Conservation (phyloP, 2,329 filamentous ascomycete species). For the Berkeleyomyces rouxiae region DNA sequence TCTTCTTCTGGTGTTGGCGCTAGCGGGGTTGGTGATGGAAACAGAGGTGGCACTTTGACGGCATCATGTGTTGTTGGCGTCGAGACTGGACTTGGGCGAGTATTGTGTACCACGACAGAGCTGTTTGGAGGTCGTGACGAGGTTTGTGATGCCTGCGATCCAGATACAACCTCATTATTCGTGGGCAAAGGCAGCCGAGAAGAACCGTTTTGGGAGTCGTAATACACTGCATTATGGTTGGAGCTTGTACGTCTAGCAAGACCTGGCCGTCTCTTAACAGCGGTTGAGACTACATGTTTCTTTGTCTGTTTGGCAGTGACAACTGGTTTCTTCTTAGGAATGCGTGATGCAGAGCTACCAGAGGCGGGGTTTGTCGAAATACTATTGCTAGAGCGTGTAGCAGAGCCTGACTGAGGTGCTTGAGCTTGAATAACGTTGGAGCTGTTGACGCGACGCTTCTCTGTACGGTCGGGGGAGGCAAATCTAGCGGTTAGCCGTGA, state of each 20-base stretch:
- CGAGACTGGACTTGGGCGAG: neutral
- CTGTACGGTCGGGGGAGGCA: conserved; percentile 34
- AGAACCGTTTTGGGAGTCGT: conserved; percentile 17
- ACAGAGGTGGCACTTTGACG: neutral
- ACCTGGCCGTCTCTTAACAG: conserved; percentile 15
- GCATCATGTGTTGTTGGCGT: neutral
- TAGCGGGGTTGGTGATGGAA: neutral
- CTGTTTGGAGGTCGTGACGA: neutral
- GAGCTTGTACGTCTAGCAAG: conserved; percentile 14
- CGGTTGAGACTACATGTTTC: conserved; percentile 21
- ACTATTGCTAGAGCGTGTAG: neutral
- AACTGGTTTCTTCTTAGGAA: conserved; percentile 26
- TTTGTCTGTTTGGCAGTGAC: conserved; percentile 21
- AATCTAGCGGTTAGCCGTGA: conserved; percentile 46
- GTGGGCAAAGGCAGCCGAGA: neutral
- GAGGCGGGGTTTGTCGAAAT: neutral
- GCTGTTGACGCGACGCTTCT: neutral
- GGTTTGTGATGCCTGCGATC: neutral
- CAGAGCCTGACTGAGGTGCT: neutral
- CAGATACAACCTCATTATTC: neutral
- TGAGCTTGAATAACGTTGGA: neutral
- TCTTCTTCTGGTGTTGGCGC: conserved; percentile 7
- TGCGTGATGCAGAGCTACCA: neutral
- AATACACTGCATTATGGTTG: conserved; percentile 19
- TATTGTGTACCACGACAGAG: conserved; percentile 7